Evolutionary conservation across 192 early-diverging fungal species (phyloP).

Genomic region (Linnemannia exigua): DNA sequence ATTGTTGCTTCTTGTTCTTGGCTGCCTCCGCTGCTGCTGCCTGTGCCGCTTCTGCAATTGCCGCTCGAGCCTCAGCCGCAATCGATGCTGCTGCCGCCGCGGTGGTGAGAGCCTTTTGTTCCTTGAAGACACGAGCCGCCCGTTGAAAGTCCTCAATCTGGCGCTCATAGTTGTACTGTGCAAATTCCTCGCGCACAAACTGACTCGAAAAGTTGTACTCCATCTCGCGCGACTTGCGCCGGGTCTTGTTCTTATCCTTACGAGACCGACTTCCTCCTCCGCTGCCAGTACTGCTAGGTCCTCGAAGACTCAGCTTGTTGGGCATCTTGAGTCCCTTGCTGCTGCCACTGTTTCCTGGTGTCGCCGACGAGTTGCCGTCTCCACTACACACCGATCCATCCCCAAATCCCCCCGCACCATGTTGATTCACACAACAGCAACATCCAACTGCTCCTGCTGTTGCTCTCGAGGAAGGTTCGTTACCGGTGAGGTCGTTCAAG

Average conservation of each 20-base stretch:
- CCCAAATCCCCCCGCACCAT: background rate
- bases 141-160: conserved; percentile 54
- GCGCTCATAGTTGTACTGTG: conserved; percentile 51
- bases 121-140: conserved; percentile 42
- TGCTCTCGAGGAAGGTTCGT: background rate
- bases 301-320: conserved; percentile 31
- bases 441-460: conserved; percentile 5
- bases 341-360: background rate
- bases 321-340: conserved; percentile 17
- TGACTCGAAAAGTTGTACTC: conserved; percentile 37
- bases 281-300: conserved; percentile 5
- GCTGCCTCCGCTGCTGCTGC: conserved; percentile 20
- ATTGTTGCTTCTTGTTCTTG: background rate
- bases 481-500: background rate
- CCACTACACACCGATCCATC: conserved; percentile 5
- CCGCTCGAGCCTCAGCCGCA: conserved; percentile 35
- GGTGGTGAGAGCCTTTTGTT: conserved; percentile 41
- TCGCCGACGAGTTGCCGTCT: background rate
- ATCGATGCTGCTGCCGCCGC: conserved; percentile 27
- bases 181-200: conserved; percentile 37
- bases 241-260: conserved; percentile 1
- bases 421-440: conserved; percentile 5
- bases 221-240: conserved; percentile 10
- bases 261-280: conserved; percentile 7
- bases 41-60: conserved; percentile 23